Evolutionary conservation across 306 rosid species (phyloP).

Genomic region (Pyrus bretschneideri): DNA sequence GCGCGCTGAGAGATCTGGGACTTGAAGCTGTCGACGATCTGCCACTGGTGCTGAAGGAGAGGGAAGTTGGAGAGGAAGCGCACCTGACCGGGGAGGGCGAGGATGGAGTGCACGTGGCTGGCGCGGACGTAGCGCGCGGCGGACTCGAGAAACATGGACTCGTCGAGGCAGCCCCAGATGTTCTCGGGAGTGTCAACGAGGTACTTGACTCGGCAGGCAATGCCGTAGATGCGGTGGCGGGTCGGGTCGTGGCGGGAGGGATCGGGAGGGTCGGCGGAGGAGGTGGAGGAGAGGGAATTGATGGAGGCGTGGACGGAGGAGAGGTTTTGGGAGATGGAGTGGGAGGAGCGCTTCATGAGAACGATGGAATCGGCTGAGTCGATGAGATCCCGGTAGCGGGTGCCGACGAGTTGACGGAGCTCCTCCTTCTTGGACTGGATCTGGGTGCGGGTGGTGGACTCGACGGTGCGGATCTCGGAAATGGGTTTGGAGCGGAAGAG

Average conservation of each 20-base stretch:
- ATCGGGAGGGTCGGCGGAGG: conserved; percentile 18
- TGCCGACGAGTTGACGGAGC: conserved; percentile 95
- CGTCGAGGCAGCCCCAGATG: conserved; percentile 96
- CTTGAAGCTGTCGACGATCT: conserved; percentile 88
- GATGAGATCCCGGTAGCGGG: conserved; percentile 91
- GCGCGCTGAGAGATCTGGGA: conserved; percentile 93
- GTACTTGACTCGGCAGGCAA: conserved; percentile 91
- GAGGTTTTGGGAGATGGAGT: conserved; percentile 60
- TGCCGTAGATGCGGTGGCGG: conserved; percentile 53
- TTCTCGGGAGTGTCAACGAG: conserved; percentile 88
- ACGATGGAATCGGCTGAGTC: conserved; percentile 96
- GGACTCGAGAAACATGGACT: conserved; percentile 89
- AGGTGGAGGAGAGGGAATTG: conserved; percentile 44
- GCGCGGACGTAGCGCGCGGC: conserved; percentile 81
- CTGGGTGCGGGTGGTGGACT: conserved; percentile 56
- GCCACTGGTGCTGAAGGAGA: conserved; percentile 96
- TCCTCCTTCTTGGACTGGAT: conserved; percentile 94
- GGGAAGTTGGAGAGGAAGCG: conserved; percentile 63
- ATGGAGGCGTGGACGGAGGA: conserved; percentile 55
- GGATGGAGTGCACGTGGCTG: conserved; percentile 52
- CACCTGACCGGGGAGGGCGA: conserved; percentile 28
- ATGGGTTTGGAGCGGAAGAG: conserved; percentile 76
- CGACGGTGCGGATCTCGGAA: conserved; percentile 79
- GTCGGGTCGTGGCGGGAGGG: conserved; percentile 20
- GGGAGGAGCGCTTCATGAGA: conserved; percentile 63